These are phyloP conservation scores for Kwoniella mangroviensis DNA, from an alignment of 768 basidiomycete genomes.

Conservation along the genomic window DNA sequence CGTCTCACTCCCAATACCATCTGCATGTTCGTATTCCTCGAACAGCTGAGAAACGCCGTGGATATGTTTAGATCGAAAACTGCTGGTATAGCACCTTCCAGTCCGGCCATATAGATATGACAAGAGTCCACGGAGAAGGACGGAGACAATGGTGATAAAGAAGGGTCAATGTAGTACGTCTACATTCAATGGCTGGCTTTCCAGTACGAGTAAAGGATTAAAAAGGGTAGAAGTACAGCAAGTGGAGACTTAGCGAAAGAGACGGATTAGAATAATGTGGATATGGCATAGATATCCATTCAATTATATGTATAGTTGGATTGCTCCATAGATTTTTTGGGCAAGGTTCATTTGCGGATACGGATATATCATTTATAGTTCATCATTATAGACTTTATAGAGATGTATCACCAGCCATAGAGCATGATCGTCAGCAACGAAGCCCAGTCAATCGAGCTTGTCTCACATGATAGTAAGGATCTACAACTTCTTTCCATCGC, in stretches of 20 bases:
- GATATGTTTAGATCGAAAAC: conserved; percentile 30
- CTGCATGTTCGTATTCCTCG: conserved; percentile 56
- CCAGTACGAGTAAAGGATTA: too few species aligned
- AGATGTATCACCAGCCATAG: neutral
- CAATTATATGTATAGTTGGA: too few species aligned
- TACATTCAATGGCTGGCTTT: too few species aligned
- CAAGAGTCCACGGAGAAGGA: too few species aligned
- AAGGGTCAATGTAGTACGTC: too few species aligned
- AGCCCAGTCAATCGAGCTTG: neutral
- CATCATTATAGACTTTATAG: neutral
- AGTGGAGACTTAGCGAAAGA: too few species aligned
- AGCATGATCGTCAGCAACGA: neutral
- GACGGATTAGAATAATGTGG: too few species aligned
- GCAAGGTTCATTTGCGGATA: neutral
- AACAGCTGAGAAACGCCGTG: conserved; percentile 54
- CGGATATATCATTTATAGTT: neutral
- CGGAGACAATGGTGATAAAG: too few species aligned
- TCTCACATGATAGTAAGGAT: neutral
- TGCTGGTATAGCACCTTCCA: neutral
- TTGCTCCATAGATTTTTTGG: too few species aligned
- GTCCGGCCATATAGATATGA: neutral
- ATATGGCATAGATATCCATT: too few species aligned
- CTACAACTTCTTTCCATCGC: neutral
- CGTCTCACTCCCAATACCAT: conserved; percentile 55
- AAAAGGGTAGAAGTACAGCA: too few species aligned